Evolutionary conservation across 495 filamentous ascomycete genomes (phyloP), one percentile per base, ranked within the genome.

Genomic region (Talaromyces ruber): DNA sequence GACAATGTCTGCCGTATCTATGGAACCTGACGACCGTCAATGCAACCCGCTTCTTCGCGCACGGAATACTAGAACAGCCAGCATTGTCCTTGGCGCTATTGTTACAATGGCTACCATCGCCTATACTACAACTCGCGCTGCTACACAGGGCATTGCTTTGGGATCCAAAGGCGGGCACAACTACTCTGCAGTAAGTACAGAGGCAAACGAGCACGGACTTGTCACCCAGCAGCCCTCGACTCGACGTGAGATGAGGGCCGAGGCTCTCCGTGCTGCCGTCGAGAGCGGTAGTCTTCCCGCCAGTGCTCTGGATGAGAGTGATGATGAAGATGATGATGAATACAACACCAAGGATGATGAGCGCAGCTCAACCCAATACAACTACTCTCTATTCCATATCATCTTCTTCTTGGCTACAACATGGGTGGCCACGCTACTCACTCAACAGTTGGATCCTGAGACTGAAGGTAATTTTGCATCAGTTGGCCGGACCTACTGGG

Each of bases 51-150:
- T 98, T 55, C 80, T 96, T 58, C 89, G 92, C 45, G 93, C 93
- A 21, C 86, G 89, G 37, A 92, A 90, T 60, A 93, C 93, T n/a
- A 84, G 94, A 47, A 94, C 88, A 1, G 93, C 90, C 1, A 93
- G 89, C 55, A 84, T 97, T 62, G 83, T 98, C 58, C 77, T 98
- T 66, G 94, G 94, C 60, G 94, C 94, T 34, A 88, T 98, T 64
- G 88, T 95, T 62, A 98, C 94, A 24, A 96, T 98, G 88, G 83
- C 96, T 55, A 98, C 94, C 16, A 89, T 97, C 57, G 94, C 94
- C 3, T 98, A 98, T 76, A 98, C 95, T 14, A 98, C 94, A 28
- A 98, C 94, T 6, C 88, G 94, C 45, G 95, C 94, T 14, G 94
- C 94, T 25, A 98, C 94, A 12, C 93, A 98, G 74, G 90, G 90